Evolutionary conservation across 768 basidiomycete genomes (phyloP), one percentile per base, ranked within the genome.

Genomic region (Coprinopsis marcescibilis): DNA sequence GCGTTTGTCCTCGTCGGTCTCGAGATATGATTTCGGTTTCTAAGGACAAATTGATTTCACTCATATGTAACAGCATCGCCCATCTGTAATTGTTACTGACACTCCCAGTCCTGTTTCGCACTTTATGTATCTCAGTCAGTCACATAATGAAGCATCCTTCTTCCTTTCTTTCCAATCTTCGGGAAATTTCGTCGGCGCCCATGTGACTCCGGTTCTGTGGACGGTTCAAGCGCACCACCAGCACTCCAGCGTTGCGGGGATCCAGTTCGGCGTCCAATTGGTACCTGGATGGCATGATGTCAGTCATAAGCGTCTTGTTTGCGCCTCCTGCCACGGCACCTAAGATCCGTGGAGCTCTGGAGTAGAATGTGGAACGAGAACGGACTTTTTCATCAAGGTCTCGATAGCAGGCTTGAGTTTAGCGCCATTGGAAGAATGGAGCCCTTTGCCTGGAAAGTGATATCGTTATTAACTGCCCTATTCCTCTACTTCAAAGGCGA

Each of bases 381-480:
- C 76, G 33, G 56, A 89, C 88, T 85, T 90, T 54, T 74, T 69
- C 79, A 95, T 87, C 41, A 95, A 68, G 29, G 85, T 83, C 60
- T 90, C 85, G 41, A 98, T 83, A 4, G 93, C 94, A 25, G 94
- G 95, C 59, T 86, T 92, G 57, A 97, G 75, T 67, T 95, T 98
- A 0, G 89, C 86, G 37, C 84, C 82, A 2, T 76, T 75, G 21
- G 72, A 66, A 14, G 88, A 91, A 64, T 98, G 95, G 23, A 92
- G 68, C 8, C 93, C 93, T 65, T 92, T 95, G 13, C 88, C 87
- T 87, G 17, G 8, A 17, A 11, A 19, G 30, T n/a, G 11, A 30
- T 30, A 13, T 30, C 26, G 29, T 32, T 14, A 29, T 30, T 30
- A 33, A 14, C 20, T 42, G 24, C 41, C 14, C 6, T 7, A 2